Base-by-base conservation (phyloP, 1,284 basidiomycete species). In the Rhodotorula sp. region DNA sequence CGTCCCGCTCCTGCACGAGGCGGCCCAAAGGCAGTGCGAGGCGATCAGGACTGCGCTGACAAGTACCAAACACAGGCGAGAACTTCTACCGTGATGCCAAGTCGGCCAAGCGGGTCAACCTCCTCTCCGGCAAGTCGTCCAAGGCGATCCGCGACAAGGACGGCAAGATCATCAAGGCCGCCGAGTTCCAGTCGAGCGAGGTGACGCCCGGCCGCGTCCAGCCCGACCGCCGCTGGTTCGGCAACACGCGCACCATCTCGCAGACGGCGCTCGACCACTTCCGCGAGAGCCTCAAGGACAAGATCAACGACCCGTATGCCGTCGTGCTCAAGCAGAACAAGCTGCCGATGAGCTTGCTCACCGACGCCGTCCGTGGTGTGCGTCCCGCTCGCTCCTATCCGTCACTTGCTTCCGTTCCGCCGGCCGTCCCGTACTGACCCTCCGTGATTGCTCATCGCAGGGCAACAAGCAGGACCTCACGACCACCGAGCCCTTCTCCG, bases 231-330 rank as follows among this genome's bases (percentile, higher is more conserved):
- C 83, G 93, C 77, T 97, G 94, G 94, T 97, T 97, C 79, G 94
- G 95, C 60, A 99, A 99, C 84, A 99, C 97, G 17, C 87, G 97
- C 80, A 96, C 98, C 64, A 98, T 99, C 81, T 93, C 92, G n/a
- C 94, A 97, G 80, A 91, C 88, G 53, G 93, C 94, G 12, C 83
- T 97, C 78, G 94, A 97, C 79, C 94, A 96, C 81, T 97, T 97
- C 84, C 85, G 94, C 64, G 92, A 91, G 19, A 93, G 91, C 75
- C 85, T 97, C 60, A 86, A 87, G 46, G 84, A 87, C 19, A 93
- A 89, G 81, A 91, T 92, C 78, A 87, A 91, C 81, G 93, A 97
- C 80, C 95, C 95, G 0, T 97, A 97, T 81, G 93, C 92, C 10
- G 94, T 97, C 7, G 86, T 97, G 23, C 82, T 97, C 56, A 89